Percentiles rank a stretch among this genome's conserved stretches.
Evolutionary conservation across 805 yeast genomes (phyloP).

Genomic region (Hanseniaspora thailandica): DNA sequence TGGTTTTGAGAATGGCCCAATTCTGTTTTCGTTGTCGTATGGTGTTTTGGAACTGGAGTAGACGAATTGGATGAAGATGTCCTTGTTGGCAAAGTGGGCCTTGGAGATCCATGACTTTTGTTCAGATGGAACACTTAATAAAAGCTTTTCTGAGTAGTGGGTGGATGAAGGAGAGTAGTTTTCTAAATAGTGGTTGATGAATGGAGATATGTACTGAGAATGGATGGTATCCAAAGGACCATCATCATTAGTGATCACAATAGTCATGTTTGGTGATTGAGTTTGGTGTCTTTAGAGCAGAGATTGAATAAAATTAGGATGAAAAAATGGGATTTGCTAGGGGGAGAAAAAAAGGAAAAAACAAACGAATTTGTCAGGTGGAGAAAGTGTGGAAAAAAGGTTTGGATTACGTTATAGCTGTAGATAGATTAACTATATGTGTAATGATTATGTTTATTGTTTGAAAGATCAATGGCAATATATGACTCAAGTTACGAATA

Average conservation of each 20-base stretch:
- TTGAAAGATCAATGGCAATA: too few relatives aligned
- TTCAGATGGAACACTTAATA: slow-evolving; percentile 63
- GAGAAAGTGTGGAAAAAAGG: too few relatives aligned
- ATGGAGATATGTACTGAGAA: slow-evolving; percentile 75
- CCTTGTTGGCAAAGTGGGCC: slow-evolving; percentile 80
- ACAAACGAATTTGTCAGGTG: too few relatives aligned
- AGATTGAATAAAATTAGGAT: too few relatives aligned
- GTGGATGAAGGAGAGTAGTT: slow-evolving; percentile 30
- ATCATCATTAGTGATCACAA: slow-evolving; percentile 77
- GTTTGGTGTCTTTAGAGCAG: too few relatives aligned
- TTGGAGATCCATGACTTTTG: slow-evolving; percentile 96
- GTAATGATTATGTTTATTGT: too few relatives aligned
- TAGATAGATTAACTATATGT: too few relatives aligned
- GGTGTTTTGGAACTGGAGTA: slow-evolving; percentile 36
- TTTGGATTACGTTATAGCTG: too few relatives aligned
- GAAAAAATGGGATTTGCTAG: too few relatives aligned
- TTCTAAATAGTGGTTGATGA: slow-evolving; percentile 45
- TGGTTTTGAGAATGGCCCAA: slow-evolving; percentile 56
- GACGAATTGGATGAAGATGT: slow-evolving; percentile 49
- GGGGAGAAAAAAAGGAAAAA: too few relatives aligned
- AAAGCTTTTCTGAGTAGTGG: slow-evolving; percentile 74
- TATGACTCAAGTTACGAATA: too few relatives aligned
- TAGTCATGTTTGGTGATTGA: slow-evolving; percentile 15
- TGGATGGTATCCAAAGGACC: slow-evolving; percentile 75
- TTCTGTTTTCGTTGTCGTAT: slow-evolving; percentile 33